A percentile compares a stretch with the other conserved stretches of the same genome.
Conservation (phyloP, 768 basidiomycete genomes). For the Amanita molliuscula region DNA sequence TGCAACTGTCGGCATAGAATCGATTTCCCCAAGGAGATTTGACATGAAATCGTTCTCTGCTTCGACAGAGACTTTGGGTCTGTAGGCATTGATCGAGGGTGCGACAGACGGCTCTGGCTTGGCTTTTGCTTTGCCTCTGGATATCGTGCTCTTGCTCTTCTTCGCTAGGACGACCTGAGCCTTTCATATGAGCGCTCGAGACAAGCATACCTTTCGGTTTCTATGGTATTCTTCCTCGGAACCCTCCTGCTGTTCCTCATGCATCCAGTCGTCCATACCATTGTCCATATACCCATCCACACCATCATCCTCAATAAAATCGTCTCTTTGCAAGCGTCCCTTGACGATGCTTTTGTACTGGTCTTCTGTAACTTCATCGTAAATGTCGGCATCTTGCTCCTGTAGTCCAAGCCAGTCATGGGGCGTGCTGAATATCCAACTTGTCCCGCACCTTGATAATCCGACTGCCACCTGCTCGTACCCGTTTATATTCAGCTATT, state of each 20-base stretch:
- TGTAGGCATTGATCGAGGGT: slow-evolving; percentile 71
- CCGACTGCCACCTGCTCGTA: slow-evolving; percentile 48
- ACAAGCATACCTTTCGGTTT: slow-evolving; percentile 29
- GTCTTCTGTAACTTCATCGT: slow-evolving; percentile 85
- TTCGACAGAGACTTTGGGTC: slow-evolving; percentile 61
- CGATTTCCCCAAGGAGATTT: slow-evolving; percentile 64
- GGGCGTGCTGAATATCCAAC: background rate
- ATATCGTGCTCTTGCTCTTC: slow-evolving; percentile 28
- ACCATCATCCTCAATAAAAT: slow-evolving; percentile 95
- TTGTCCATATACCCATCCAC: slow-evolving; percentile 89
- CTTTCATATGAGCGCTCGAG: background rate
- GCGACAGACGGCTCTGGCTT: slow-evolving; percentile 38
- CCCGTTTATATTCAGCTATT: slow-evolving; percentile 50
- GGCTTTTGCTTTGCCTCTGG: slow-evolving; percentile 35
- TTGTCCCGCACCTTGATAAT: slow-evolving; percentile 40
- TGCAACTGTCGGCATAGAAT: slow-evolving; percentile 29
- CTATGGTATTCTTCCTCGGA: slow-evolving; percentile 41
- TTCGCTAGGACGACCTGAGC: slow-evolving; percentile 15
- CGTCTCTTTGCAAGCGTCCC: slow-evolving; percentile 73
- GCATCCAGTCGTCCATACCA: slow-evolving; percentile 91
- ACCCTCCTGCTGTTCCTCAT: slow-evolving; percentile 45
- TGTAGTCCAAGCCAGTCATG: slow-evolving; percentile 10
- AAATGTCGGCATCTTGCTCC: slow-evolving; percentile 60
- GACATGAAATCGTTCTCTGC: slow-evolving; percentile 90
- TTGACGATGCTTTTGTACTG: slow-evolving; percentile 82